Percentiles rank a stretch among this genome's conserved stretches.
Evolutionary conservation across 2,329 filamentous ascomycete species (phyloP).

Genomic region (Rasamsonia emersonii): DNA sequence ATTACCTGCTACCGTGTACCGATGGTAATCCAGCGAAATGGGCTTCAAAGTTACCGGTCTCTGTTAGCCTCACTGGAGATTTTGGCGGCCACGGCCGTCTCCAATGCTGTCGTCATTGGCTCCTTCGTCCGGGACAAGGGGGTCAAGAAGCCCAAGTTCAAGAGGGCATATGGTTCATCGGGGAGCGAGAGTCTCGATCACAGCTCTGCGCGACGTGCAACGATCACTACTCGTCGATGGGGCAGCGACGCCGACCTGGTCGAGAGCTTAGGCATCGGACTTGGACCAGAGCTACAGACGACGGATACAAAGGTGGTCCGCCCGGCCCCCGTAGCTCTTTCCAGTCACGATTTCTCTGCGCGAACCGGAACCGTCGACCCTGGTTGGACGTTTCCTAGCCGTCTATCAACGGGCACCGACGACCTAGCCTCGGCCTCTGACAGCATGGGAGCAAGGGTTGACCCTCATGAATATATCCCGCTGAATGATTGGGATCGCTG

Average conservation of each 20-base stretch:
- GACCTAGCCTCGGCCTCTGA: slow-evolving; percentile 19
- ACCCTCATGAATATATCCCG: slow-evolving; percentile 26
- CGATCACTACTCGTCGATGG: slow-evolving; percentile 62
- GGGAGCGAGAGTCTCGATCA: slow-evolving; percentile 39
- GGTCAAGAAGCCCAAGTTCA: slow-evolving; percentile 80
- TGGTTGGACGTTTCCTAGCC: slow-evolving; percentile 23
- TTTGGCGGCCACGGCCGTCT: slow-evolving; percentile 74
- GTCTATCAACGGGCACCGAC: slow-evolving; percentile 14
- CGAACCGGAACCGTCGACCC: slow-evolving; percentile 21
- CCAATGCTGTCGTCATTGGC: slow-evolving; percentile 82
- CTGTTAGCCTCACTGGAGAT: slow-evolving; percentile 86
- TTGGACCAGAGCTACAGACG: slow-evolving; percentile 44
- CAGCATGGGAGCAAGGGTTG: slow-evolving; percentile 23
- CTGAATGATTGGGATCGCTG: slow-evolving; percentile 19
- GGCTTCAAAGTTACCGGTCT: slow-evolving; percentile 77
- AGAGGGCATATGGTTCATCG: slow-evolving; percentile 36
- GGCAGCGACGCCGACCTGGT: slow-evolving; percentile 90
- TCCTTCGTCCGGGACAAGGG: slow-evolving; percentile 89
- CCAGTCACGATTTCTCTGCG: slow-evolving; percentile 18
- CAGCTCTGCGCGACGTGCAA: slow-evolving; percentile 36
- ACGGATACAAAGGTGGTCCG: slow-evolving; percentile 22
- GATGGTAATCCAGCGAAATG: slow-evolving; percentile 60
- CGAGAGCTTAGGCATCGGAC: slow-evolving; percentile 64
- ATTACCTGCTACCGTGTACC: slow-evolving; percentile 78
- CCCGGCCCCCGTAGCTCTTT: slow-evolving; percentile 27